Evolutionary conservation across 257 asterid species (phyloP), one percentile per base, ranked within the genome.

Genomic region (Solanum gandarillasii): DNA sequence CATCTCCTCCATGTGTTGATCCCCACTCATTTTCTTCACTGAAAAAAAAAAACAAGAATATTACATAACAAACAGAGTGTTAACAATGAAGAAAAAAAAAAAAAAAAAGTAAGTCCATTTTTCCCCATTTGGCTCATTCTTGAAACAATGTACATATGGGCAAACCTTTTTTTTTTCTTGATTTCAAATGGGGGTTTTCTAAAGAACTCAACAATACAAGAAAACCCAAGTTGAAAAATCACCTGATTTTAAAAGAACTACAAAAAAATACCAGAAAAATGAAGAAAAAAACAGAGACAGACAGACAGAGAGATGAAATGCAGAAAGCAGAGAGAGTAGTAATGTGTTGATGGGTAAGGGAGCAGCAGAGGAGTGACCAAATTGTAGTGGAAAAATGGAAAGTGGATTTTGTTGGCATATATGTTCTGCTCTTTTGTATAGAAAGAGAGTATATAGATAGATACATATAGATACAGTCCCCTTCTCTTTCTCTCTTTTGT

Each of bases 1-100:
- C 89, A 91, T 88, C 90, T 90, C 94, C 90, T 90, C 94, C 88
- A 90, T 82, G 39, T 90, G 93, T 34, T 91, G 93, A 89, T 95
- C 89, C 62, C 88, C 95, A 81, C 91, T 93, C 98, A 94, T 96
- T 88, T 83, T 86, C 73, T 46, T 43, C n/a, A 72, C 73, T 43
- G 20, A 46, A 73, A 76, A 68, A 46, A 86, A 60, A 43, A 48
- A 32, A 21, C 39, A 68, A 9, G 35, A 85, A 13, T 38, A 60
- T 18, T 84, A 39, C 41, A 36, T 31, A 18, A 48, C 71, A 71
- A 85, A 58, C 16, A n/a, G 29, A 16, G 27, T 60, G 18, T 41
- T 32, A 65, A 84, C 14, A 86, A 25, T n/a, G 36, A 25, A 39
- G 20, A 1, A 85, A 16, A 25, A 1, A 5, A 76, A 5, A 76